Base-by-base conservation (phyloP, 2,329 filamentous ascomycete genomes). In the Pseudocercospora cruenta region DNA sequence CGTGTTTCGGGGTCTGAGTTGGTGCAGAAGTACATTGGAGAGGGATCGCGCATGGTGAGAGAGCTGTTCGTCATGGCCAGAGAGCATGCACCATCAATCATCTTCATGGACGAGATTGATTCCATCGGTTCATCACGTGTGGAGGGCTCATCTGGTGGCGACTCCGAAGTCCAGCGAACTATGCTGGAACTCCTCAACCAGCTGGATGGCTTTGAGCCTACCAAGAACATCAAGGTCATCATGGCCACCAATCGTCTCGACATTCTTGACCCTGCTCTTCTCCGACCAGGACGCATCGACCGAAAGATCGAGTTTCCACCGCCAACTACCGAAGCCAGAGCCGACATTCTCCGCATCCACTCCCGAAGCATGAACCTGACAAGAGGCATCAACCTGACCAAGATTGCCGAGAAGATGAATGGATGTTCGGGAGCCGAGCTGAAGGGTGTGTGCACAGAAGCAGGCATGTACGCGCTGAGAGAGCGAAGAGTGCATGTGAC, bases 31-130 rank as follows among this genome's bases (percentile, higher is more conserved):
- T 99, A 99, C 82, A 99, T 99, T 75, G 95, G 95, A 78, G 95
- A 99, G 80, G 95, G 95, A 77, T 95, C 91, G 74, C 90, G 95
- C 74, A 99, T 99, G 95, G 95, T 99, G 70, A 92, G 95, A 77
- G 95, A 99, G 82, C 87, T 99, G 60, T 99, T 99, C 86, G 92
- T 99, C 78, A 99, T 99, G 95, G 95, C 95, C 28, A 88, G 95
- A 81, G 95, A 99, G 79, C 95, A 99, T 75, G 95, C 95, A 0
- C 95, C 95, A 22, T 96, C 92, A 72, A 99, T 99, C 82, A 99
- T 99, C 81, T 99, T 99, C 85, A 99, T 99, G 95, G 95, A 99
- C 80, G 95, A 99, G 82, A 98, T 99, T 80, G 95, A 99, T 84
- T 96, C 92, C 73, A 99, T 99, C 81, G 95, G 95, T 70, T 97